Evolutionary conservation across 2,329 filamentous ascomycete species (phyloP).

Genomic region (Xylariaceae sp.): DNA sequence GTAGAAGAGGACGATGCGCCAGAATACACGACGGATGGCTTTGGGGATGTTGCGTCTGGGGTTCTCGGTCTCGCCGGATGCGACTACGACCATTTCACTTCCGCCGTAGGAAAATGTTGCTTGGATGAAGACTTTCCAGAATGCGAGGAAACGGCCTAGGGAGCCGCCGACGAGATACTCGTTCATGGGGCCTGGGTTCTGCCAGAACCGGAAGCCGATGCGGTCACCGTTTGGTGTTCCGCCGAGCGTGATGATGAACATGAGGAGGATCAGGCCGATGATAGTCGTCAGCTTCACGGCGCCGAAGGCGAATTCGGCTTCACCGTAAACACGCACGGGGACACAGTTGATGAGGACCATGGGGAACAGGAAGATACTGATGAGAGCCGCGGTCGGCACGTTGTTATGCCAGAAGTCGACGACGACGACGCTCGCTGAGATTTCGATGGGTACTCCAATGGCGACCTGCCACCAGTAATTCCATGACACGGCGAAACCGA

Average conservation of each 20-base stretch:
- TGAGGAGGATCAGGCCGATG: conserved; percentile 44
- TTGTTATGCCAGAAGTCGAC: conserved; percentile 41
- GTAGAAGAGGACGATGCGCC: conserved; percentile 62
- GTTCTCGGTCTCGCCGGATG: conserved; percentile 56
- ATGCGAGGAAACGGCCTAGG: conserved; percentile 39
- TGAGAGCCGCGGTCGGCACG: conserved; percentile 28
- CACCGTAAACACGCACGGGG: conserved; percentile 45
- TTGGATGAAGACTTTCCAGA: conserved; percentile 43
- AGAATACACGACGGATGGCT: conserved; percentile 64
- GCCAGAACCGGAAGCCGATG: conserved; percentile 45
- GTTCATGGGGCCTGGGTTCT: conserved; percentile 40
- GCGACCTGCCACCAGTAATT: conserved; percentile 49
- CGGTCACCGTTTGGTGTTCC: conserved; percentile 38
- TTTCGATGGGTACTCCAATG: conserved; percentile 45
- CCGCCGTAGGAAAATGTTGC: conserved; percentile 46
- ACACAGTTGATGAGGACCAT: conserved; percentile 38
- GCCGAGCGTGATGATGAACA: conserved; percentile 46
- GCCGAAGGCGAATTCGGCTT: conserved; percentile 48
- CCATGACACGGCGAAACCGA: conserved; percentile 47
- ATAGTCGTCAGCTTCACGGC: conserved; percentile 46
- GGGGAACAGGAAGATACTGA: conserved; percentile 35
- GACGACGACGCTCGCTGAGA: conserved; percentile 43
- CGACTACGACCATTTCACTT: conserved; percentile 39
- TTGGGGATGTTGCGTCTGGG: conserved; percentile 57
- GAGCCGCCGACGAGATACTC: conserved; percentile 36